A percentile compares a stretch with the other conserved stretches of the same genome.
Evolutionary conservation across 371 early-diverging fungal genomes (phyloP).

Genomic region (Apophysomyces sp.): DNA sequence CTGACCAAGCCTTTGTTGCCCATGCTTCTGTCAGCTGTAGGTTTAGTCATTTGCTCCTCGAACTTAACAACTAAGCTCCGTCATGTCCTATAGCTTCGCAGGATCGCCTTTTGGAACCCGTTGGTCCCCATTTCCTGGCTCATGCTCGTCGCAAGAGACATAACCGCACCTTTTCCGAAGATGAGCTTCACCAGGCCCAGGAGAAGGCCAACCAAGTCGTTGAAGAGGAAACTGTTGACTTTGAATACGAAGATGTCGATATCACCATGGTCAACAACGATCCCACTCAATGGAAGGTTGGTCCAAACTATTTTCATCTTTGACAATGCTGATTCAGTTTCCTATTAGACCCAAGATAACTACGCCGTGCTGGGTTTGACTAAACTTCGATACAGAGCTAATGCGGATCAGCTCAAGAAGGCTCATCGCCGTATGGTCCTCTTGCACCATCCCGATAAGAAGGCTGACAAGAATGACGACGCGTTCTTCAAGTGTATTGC

Average conservation of each 20-base stretch:
- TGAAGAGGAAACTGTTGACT: conserved; percentile 64
- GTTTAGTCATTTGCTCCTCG: not conserved
- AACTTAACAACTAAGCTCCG: not conserved
- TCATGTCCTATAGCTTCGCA: conserved; percentile 29
- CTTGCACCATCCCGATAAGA: conserved; percentile 89
- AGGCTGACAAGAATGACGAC: conserved; percentile 88
- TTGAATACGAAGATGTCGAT: conserved; percentile 73
- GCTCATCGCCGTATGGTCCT: conserved; percentile 86
- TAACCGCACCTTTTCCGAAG: conserved; percentile 72
- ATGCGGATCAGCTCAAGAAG: conserved; percentile 80
- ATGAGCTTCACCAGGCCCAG: conserved; percentile 54
- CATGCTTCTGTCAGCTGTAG: conserved; percentile 47
- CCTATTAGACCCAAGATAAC: conserved; percentile 72
- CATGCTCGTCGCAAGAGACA: conserved; percentile 68
- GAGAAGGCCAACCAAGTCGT: conserved; percentile 52
- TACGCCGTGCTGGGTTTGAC: conserved; percentile 85
- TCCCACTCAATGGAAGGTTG: conserved; percentile 81
- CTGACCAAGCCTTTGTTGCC: conserved; percentile 48
- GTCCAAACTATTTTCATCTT: not conserved
- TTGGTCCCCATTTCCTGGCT: conserved; percentile 66
- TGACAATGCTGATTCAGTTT: not conserved
- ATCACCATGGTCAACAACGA: conserved; percentile 62
- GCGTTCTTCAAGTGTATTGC: conserved; percentile 98
- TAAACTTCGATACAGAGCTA: conserved; percentile 79
- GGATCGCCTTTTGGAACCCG: conserved; percentile 60